Evolutionary conservation across 176 grass and related monocot species (phyloP), one percentile per base, ranked within the genome.

Genomic region (Triticum urartu): DNA sequence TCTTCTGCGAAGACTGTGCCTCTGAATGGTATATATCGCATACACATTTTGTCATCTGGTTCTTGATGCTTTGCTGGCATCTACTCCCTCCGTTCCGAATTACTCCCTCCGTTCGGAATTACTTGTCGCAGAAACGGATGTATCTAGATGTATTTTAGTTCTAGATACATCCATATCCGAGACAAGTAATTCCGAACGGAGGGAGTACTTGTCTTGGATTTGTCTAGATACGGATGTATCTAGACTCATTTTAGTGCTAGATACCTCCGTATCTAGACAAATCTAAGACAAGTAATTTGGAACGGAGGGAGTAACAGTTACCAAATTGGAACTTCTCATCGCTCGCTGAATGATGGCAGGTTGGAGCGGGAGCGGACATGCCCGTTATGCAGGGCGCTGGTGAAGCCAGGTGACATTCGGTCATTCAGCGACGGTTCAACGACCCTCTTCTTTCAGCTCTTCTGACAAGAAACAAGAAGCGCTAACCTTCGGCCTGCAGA

Each of bases 291-390:
- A 30, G 28, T 30, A 30, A 30, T 30, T 30, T 30, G 28, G 28
- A 30, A 30, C 28, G 35, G 35, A 36, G 35, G 35, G 35, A 36
- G 35, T 38, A 58, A 58, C 24, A 63, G 2, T 33, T 32, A 7
- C 24, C 15, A 47, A 8, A 67, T 67, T n/a, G 10, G 13, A 67
- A 67, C 22, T 47, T 43, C 11, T 17, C 40, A 32, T 66, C 64
- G 13, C 54, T 43, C n/a, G 3, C 39, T 61, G 52, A 24, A 36
- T 3, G 7, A 48, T 87, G 47, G 12, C 79, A 98, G 95, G 95
- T 94, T 98, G 72, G 95, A 98, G 93, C 90, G 95, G 90, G 95
- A 98, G 86, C 82, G 95, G 61, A 98, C 95, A 3, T 98, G 95
- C 76, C 95, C 95, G 4, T 61, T 98, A 45, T 98, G 95, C 81